Conservation (phyloP, 2,329 filamentous ascomycete species). For the Cladorrhinum sp. region DNA sequence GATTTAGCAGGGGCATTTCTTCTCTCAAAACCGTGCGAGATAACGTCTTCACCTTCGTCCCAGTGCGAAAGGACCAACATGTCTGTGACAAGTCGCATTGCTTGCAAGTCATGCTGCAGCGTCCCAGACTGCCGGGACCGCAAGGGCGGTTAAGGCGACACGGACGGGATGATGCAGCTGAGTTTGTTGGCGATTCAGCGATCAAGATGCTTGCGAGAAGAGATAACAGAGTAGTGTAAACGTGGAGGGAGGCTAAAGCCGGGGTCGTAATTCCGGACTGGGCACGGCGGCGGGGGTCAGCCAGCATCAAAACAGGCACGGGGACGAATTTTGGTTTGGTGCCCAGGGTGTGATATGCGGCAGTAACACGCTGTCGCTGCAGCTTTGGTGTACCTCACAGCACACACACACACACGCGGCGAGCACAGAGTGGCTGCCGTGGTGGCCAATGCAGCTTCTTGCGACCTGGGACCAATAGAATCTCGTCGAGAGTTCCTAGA, state of each 20-base stretch:
- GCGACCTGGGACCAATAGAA: not conserved
- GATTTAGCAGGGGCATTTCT: not conserved
- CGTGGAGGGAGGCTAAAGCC: not conserved
- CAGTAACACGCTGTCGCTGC: not conserved
- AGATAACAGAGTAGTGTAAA: not conserved
- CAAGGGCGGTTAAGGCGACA: conserved; percentile 5
- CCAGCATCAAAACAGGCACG: not conserved
- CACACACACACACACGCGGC: not conserved
- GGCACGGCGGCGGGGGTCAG: not conserved
- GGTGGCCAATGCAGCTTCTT: not conserved
- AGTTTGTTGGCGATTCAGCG: conserved; percentile 8
- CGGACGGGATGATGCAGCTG: conserved; percentile 6
- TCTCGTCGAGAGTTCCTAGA: not conserved
- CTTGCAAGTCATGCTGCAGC: conserved; percentile 2
- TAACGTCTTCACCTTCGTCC: not conserved
- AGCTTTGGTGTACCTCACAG: not conserved
- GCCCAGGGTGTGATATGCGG: not conserved
- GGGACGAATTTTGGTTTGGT: not conserved
- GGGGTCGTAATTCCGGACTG: conserved; percentile 11
- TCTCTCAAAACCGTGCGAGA: not conserved
- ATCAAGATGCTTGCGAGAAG: not conserved
- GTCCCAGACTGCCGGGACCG: conserved; percentile 19
- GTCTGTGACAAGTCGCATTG: not conserved
- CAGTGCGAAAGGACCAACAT: not conserved
- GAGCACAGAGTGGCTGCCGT: not conserved